Conservation (phyloP, 306 rosid genomes). For the Acmispon strigosus region DNA sequence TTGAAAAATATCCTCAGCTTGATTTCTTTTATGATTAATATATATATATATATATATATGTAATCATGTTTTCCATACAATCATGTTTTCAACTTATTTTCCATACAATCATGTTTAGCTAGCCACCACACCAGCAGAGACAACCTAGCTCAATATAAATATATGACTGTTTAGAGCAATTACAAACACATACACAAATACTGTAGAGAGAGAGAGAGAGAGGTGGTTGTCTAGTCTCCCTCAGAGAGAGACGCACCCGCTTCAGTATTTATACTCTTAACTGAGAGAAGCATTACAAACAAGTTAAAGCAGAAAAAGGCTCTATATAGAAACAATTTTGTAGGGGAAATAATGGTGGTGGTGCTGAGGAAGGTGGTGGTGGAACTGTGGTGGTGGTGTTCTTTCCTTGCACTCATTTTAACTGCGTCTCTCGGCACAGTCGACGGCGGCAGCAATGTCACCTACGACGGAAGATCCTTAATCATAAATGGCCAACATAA, state of each 20-base stretch:
- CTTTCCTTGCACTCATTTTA: slow-evolving; percentile 18
- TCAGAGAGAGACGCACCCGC: neutral
- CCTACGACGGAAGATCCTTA: slow-evolving; percentile 63
- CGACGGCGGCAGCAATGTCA: slow-evolving; percentile 37
- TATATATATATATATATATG: no score
- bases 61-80: no score
- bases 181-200: no score
- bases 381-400: neutral
- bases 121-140: no score
- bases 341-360: neutral
- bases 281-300: neutral
- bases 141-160: no score
- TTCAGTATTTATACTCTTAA: neutral
- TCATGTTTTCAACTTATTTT: no score
- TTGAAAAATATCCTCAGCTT: no score
- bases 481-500: slow-evolving; percentile 49
- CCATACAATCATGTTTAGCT: no score
- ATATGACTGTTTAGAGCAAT: no score
- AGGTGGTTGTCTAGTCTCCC: neutral
- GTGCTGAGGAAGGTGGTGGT: neutral
- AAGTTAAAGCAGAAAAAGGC: neutral
- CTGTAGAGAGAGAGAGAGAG: neutral
- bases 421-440: neutral
- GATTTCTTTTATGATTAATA: no score
- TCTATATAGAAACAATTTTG: neutral